These are phyloP conservation scores for Fusarium sp. DNA, from an alignment of 2,329 filamentous ascomycete species.

Conservation along the genomic window DNA sequence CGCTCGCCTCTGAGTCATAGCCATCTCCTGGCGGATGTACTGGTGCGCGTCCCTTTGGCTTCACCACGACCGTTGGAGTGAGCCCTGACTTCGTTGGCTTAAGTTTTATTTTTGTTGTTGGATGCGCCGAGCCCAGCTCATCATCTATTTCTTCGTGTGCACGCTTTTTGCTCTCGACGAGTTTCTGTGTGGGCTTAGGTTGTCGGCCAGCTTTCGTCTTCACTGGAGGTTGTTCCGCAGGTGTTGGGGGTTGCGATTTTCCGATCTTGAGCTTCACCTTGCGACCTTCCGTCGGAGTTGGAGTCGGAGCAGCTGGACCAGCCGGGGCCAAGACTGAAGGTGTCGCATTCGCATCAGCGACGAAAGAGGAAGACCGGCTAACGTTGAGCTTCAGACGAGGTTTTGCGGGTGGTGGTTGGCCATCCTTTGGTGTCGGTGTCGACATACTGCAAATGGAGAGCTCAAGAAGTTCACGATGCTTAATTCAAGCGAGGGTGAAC, in stretches of 20 bases:
- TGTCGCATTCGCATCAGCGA: constrained; percentile 39
- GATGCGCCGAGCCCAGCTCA: constrained; percentile 44
- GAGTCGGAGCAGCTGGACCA: background rate
- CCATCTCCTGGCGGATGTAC: constrained; percentile 81
- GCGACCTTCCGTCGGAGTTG: constrained; percentile 46
- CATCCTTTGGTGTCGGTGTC: constrained; percentile 35
- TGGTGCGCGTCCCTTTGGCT: constrained; percentile 72
- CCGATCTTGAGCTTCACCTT: constrained; percentile 55
- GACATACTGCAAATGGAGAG: constrained; percentile 41
- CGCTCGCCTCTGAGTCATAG: constrained; percentile 95
- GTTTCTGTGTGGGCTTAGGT: constrained; percentile 66
- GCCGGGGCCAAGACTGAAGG: constrained; percentile 16
- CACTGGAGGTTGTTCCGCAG: constrained; percentile 44
- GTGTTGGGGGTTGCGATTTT: constrained; percentile 50
- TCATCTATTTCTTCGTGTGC: constrained; percentile 64
- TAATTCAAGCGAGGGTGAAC: constrained; percentile 2
- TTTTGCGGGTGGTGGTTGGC: constrained; percentile 43
- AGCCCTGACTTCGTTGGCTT: constrained; percentile 49
- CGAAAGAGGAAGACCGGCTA: constrained; percentile 48
- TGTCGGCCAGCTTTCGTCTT: constrained; percentile 69
- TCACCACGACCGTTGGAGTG: constrained; percentile 57
- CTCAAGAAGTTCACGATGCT: constrained; percentile 3
- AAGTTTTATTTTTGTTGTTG: constrained; percentile 64
- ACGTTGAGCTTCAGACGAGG: constrained; percentile 53
- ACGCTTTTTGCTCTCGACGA: constrained; percentile 68